Base-by-base conservation (phyloP, 176 grass and related monocot genomes). In the Thalia dealbata region DNA sequence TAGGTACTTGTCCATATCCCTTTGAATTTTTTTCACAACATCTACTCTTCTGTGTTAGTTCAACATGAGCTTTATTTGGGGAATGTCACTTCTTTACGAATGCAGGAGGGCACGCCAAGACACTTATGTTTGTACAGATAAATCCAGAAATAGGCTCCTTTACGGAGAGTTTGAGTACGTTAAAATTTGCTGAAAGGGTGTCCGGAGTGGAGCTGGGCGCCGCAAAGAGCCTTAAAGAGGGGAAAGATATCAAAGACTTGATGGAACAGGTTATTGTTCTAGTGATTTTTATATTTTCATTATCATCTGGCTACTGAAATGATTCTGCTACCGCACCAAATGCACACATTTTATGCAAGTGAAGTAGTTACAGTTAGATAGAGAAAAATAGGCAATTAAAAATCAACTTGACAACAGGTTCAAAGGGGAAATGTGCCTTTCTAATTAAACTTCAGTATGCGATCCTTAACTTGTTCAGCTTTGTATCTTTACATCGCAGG, bases 51-150 rank as follows among this genome's bases (percentile, higher is more conserved):
- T 14, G 28, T 30, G 3, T 72, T 19, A 19, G 62, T 65, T 65
- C 1, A 30, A 13, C 35, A 68, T 68, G 32, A 32, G 44, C 27
- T 72, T 52, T 28, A 72, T 18, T 35, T 30, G 14, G 12, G 21
- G 50, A 54, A 29, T 52, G 7, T 14, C 22, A 46, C 48, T 18
- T 32, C 22, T 46, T 28, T 21, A 35, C 1, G 19, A 27, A 30
- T 75, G 73, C 73, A 75, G 73, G 73, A 63, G 73, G 73, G 28
- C 73, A 75, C 3, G 73, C 73, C 27, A 75, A 75, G 41, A 75
- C 73, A 50, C 73, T 75, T 22, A 75, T 75, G 73, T 75, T 75
- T 64, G 30, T 75, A 29, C 73, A 75, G 73, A 75, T 75, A 75
- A 75, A 75, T 75, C 73, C 73, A 46, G 73, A 75, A 62, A 18